Base-by-base conservation (phyloP, 306 rosid species). In the Pyrus betulifolia region DNA sequence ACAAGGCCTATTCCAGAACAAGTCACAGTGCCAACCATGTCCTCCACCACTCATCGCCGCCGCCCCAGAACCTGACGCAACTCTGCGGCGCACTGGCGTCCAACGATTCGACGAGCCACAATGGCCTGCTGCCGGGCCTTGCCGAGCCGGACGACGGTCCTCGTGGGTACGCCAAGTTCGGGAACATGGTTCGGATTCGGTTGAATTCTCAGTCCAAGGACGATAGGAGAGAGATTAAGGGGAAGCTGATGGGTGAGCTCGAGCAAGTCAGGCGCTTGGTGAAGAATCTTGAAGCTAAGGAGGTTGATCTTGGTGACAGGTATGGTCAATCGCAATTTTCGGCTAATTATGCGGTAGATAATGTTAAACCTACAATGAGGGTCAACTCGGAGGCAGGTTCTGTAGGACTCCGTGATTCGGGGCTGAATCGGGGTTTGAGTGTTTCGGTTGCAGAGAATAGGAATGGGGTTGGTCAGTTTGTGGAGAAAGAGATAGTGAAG, bases 171-270 rank as follows among this genome's bases (percentile, higher is more conserved):
- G n/a, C 75, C 17, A 72, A 71, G 74, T 71, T 82, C 65, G 85
- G 85, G 18, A 72, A 82, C 72, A 79, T 83, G 31, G 88, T 87
- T 31, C 80, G 80, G 79, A 80, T 87, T 45, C 35, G 83, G 72
- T 64, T 86, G 81, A 46, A 71, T 72, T 80, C 76, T 44, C 44
- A 64, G 46, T 80, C 80, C 62, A 87, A 79, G 80, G 49, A 71
- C 67, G 85, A 76, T 5, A 54, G 77, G 19, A 74, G 75, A 67
- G 90, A 87, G 67, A 82, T 89, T 17, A 81, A 84, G 68, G 74
- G 80, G 85, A 91, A 88, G 86, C 86, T 93, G 74, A 85, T 82
- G 69, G 65, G 65, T 35, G 98, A 93, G 88, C 97, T 93, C 67
- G 89, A 80, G 30, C 79, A 72, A 30, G 97, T 93, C 28, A 87